Conservation (phyloP, 208 protist genomes). For the Phytomonas serpens region DNA sequence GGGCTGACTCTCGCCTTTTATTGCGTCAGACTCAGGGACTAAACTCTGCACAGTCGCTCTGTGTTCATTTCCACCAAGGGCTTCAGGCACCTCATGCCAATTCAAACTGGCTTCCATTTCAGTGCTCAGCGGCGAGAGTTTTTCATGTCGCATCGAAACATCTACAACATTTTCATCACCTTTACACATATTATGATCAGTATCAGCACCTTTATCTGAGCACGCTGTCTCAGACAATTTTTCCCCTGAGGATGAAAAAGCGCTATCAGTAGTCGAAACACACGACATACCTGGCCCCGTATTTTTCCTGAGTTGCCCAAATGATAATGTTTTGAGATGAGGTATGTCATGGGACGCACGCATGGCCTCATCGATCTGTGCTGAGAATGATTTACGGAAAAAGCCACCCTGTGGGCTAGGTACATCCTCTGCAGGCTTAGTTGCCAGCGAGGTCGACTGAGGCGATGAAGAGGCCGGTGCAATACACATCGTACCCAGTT, state of each 20-base stretch:
- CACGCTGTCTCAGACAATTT: neutral
- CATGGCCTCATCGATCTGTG: constrained; percentile 22
- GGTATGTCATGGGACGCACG: neutral
- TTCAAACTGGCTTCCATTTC: constrained; percentile 30
- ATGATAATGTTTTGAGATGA: neutral
- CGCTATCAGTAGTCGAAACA: neutral
- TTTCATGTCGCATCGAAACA: constrained; percentile 11
- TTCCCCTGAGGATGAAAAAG: neutral
- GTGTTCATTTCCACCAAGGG: constrained; percentile 18
- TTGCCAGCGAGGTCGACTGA: constrained; percentile 6
- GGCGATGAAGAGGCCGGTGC: constrained; percentile 7
- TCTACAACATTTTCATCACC: neutral
- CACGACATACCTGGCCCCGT: neutral
- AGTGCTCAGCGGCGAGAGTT: constrained; percentile 19
- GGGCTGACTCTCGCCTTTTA: neutral
- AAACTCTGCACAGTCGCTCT: neutral
- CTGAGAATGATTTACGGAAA: constrained; percentile 20
- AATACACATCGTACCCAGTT: neutral
- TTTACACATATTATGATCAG: neutral
- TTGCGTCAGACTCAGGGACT: neutral
- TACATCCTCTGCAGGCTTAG: neutral
- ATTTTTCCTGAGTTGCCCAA: neutral
- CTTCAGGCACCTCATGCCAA: constrained; percentile 40
- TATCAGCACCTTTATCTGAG: neutral
- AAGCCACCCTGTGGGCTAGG: constrained; percentile 11